Conservation (phyloP, 805 yeast genomes). For the Tetrapisispora fleetii region DNA sequence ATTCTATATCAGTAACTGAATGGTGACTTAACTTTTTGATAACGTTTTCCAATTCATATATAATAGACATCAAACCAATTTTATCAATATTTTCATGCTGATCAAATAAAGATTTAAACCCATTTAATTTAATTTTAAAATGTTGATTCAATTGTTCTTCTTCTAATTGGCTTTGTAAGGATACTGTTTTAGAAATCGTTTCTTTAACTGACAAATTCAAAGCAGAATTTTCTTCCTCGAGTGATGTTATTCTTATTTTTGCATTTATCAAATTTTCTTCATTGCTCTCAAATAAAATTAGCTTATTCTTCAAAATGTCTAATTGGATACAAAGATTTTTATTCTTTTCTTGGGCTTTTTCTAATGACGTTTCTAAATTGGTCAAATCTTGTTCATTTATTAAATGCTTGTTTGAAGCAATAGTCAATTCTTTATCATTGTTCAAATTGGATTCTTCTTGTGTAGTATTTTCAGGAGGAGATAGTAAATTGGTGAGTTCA, state of each 20-base stretch:
- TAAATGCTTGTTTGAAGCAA: neutral
- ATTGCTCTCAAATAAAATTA: neutral
- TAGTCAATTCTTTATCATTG: neutral
- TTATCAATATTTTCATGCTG: conserved; percentile 30
- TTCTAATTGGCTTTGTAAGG: neutral
- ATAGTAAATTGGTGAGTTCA: no score
- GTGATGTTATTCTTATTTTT: neutral
- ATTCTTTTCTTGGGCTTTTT: neutral
- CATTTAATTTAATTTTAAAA: neutral
- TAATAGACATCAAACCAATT: conserved; percentile 36
- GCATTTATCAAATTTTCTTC: neutral
- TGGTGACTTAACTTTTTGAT: neutral
- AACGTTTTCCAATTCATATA: conserved; percentile 20
- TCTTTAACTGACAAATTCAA: neutral
- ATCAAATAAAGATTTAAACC: neutral
- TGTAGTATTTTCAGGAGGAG: no score
- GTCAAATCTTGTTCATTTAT: neutral
- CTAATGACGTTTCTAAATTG: neutral
- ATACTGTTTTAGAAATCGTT: conserved; percentile 4
- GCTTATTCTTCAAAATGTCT: neutral
- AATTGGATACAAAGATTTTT: neutral
- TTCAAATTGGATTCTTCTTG: neutral
- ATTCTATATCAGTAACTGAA: neutral
- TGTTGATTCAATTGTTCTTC: neutral
- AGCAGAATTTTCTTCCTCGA: neutral